Percentiles rank a stretch among this genome's conserved stretches.
Evolutionary conservation across 805 yeast species (phyloP).

Genomic region (Vanderwaltozyma polyspora): DNA sequence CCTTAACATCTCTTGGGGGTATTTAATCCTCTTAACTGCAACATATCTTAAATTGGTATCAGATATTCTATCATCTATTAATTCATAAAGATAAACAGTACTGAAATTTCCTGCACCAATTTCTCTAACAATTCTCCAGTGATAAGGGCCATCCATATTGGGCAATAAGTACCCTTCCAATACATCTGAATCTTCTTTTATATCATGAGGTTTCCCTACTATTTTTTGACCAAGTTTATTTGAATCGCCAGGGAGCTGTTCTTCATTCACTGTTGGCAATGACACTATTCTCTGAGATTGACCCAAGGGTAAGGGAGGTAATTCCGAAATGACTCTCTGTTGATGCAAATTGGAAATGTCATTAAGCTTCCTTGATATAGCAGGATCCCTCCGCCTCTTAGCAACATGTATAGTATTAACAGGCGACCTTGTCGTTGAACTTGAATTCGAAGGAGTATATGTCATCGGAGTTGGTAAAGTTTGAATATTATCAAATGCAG

Average conservation of each 20-base stretch:
- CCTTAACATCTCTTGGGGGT: constrained; percentile 23
- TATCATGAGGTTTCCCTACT: neutral
- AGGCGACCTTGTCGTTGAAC: constrained; percentile 10
- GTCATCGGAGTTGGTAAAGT: constrained; percentile 26
- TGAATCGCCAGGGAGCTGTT: neutral
- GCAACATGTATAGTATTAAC: constrained; percentile 7
- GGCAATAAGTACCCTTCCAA: constrained; percentile 13
- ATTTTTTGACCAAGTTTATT: neutral
- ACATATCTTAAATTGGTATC: constrained; percentile 24
- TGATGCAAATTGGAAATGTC: constrained; percentile 2
- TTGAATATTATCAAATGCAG: constrained; percentile 16
- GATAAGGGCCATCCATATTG: constrained; percentile 7
- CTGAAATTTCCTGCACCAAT: constrained; percentile 66
- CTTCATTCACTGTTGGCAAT: constrained; percentile 16
- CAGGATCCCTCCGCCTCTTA: constrained; percentile 9
- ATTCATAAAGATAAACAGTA: constrained; percentile 42
- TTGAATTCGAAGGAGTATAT: constrained; percentile 18
- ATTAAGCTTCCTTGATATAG: constrained; percentile 3
- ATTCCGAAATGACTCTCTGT: constrained; percentile 20
- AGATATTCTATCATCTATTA: constrained; percentile 15
- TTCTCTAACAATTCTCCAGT: constrained; percentile 30
- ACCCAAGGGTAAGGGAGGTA: constrained; percentile 11
- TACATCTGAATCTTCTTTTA: constrained; percentile 4
- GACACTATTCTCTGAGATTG: constrained; percentile 18
- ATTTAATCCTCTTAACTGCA: constrained; percentile 60